Evolutionary conservation across 2,329 filamentous ascomycete genomes (phyloP).

Genomic region (Pseudocercospora macadamiae): DNA sequence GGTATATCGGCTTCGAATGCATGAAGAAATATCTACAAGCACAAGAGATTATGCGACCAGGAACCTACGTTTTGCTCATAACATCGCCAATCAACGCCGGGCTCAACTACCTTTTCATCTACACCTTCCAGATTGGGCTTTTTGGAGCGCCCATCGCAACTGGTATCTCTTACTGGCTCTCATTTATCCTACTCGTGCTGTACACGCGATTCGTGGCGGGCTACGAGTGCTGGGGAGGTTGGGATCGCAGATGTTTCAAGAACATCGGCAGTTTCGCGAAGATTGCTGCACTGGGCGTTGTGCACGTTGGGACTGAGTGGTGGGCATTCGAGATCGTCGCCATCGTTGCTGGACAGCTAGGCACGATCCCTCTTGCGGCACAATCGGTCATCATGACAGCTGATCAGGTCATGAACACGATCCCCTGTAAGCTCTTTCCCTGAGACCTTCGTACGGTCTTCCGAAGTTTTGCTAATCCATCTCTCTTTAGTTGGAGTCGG

Average conservation of each 20-base stretch:
- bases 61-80: conserved; percentile 65
- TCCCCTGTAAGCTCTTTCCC: background rate
- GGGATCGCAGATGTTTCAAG: conserved; percentile 63
- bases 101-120: conserved; percentile 70
- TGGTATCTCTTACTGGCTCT: conserved; percentile 83
- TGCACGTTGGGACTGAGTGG: conserved; percentile 88
- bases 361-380: conserved; percentile 76
- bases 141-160: conserved; percentile 81
- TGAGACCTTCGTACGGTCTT: background rate
- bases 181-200: conserved; percentile 73
- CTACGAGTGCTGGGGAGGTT: conserved; percentile 76
- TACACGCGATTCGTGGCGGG: conserved; percentile 74
- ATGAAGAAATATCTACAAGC: conserved; percentile 67
- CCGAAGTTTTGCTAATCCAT: background rate
- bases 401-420: conserved; percentile 65
- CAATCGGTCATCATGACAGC: conserved; percentile 73
- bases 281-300: conserved; percentile 73
- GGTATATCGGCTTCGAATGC: conserved; percentile 85
- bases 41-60: conserved; percentile 65
- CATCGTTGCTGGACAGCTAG: conserved; percentile 76
- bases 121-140: conserved; percentile 70
- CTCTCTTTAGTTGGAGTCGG: conserved; percentile 67
- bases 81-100: conserved; percentile 63
- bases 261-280: conserved; percentile 73
- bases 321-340: conserved; percentile 94